Percentiles rank a stretch among this genome's conserved stretches.
Evolutionary conservation across 768 basidiomycete species (phyloP).

Genomic region (Pleurotus pulmonarius): DNA sequence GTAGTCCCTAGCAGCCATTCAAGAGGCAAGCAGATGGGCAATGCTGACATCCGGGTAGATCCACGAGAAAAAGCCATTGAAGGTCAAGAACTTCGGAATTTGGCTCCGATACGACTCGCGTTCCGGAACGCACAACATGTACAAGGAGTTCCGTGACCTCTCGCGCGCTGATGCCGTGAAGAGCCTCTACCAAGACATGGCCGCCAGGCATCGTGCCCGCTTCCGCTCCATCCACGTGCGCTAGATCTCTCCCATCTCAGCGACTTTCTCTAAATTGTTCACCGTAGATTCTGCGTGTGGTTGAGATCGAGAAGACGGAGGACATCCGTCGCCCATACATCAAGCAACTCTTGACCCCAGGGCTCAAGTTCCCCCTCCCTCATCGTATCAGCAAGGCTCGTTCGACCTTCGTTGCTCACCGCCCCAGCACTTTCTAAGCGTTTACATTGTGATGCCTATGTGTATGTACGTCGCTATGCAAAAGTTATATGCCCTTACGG

Average conservation of each 20-base stretch:
- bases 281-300: constrained; percentile 88
- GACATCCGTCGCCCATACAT: constrained; percentile 97
- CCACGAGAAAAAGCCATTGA: constrained; percentile 94
- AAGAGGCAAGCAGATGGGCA: constrained; percentile 85
- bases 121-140: constrained; percentile 99
- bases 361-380: constrained; percentile 96
- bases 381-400: constrained; percentile 79
- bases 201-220: constrained; percentile 97
- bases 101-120: constrained; percentile 99
- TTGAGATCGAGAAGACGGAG: constrained; percentile 88
- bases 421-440: constrained; percentile 69
- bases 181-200: constrained; percentile 99
- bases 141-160: constrained; percentile 99
- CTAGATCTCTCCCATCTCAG: background rate
- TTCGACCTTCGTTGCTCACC: constrained; percentile 76
- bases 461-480: background rate
- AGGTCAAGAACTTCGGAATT: constrained; percentile 99
- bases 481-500: background rate
- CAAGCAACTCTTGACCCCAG: constrained; percentile 88
- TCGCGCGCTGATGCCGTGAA: constrained; percentile 93
- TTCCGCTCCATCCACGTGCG: constrained; percentile 97
- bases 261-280: background rate
- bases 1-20: constrained; percentile 67
- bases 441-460: too few relatives aligned
- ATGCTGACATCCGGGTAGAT: constrained; percentile 68